These are phyloP conservation scores for Taiwanofungus camphoratus DNA, from an alignment of 1,284 basidiomycete genomes.

Conservation along the genomic window DNA sequence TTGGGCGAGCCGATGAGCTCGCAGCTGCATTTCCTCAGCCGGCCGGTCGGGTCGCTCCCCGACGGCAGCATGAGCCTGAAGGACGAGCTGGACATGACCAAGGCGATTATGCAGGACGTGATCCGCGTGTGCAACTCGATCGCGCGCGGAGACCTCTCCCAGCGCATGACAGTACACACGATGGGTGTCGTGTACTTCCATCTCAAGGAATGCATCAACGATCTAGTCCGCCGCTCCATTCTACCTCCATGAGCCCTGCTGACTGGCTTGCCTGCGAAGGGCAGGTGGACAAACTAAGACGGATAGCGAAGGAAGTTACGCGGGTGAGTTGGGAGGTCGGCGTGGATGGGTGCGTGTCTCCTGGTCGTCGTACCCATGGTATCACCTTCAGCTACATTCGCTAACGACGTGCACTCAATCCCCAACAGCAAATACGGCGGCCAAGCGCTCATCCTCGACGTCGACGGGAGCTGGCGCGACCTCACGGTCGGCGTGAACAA, in stretches of 20 bases:
- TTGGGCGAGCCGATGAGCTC: background rate
- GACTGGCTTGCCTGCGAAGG: background rate
- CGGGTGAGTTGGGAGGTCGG: constrained; percentile 90
- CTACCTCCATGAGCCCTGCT: background rate
- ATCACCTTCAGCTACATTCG: too few relatives aligned
- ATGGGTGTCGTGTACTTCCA: background rate
- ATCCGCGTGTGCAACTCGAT: background rate
- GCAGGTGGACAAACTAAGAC: constrained; percentile 32
- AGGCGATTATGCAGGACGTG: background rate
- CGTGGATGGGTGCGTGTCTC: constrained; percentile 65
- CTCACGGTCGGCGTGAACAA: constrained; percentile 89
- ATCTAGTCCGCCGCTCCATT: background rate
- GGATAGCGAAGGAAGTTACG: constrained; percentile 82
- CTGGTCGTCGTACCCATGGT: too few relatives aligned
- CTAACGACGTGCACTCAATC: too few relatives aligned
- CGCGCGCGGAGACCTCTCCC: background rate
- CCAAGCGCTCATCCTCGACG: constrained; percentile 88
- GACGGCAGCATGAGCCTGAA: background rate
- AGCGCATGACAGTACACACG: background rate
- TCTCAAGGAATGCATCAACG: background rate
- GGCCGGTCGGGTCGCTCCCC: too few relatives aligned
- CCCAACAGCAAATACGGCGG: constrained; percentile 83
- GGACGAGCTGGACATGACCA: background rate
- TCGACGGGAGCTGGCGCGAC: constrained; percentile 93
- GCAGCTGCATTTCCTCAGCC: background rate